Evolutionary conservation across 306 rosid genomes (phyloP).

Genomic region (Dryas alaskensis): DNA sequence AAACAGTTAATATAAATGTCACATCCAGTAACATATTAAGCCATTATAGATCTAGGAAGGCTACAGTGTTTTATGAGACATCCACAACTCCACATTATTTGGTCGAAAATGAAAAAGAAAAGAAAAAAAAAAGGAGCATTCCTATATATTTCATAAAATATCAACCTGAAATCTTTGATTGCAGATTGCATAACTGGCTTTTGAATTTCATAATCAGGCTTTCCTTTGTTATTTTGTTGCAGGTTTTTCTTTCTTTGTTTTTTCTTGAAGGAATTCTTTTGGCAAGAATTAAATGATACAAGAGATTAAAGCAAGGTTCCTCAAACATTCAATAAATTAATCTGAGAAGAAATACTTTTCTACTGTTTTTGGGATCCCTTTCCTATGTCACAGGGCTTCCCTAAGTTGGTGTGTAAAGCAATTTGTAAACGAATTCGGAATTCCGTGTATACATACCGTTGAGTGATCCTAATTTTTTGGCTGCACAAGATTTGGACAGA

Average conservation of each 20-base stretch:
- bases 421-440: slow-evolving; percentile 35
- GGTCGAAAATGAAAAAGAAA: neutral
- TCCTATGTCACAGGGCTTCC: slow-evolving; percentile 29
- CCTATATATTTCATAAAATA: neutral
- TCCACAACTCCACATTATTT: neutral
- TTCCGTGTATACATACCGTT: slow-evolving; percentile 33
- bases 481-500: slow-evolving; percentile 52
- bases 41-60: neutral
- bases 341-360: slow-evolving; percentile 26
- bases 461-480: slow-evolving; percentile 32
- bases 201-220: neutral
- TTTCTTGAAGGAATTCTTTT: slow-evolving; percentile 31
- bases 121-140: neutral
- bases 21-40: neutral
- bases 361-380: slow-evolving; percentile 37
- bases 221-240: slow-evolving; percentile 30
- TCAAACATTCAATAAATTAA: slow-evolving; percentile 34
- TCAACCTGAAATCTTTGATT: neutral
- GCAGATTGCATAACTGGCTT: neutral
- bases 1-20: neutral
- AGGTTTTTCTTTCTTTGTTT: slow-evolving; percentile 25
- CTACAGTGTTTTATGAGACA: neutral
- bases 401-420: slow-evolving; percentile 31
- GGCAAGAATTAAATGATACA: slow-evolving; percentile 36
- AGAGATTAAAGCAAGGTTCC: slow-evolving; percentile 30